Percentiles rank a stretch among this genome's conserved stretches.
Conservation (phyloP, 306 rosid species). For the Myrica gale region DNA sequence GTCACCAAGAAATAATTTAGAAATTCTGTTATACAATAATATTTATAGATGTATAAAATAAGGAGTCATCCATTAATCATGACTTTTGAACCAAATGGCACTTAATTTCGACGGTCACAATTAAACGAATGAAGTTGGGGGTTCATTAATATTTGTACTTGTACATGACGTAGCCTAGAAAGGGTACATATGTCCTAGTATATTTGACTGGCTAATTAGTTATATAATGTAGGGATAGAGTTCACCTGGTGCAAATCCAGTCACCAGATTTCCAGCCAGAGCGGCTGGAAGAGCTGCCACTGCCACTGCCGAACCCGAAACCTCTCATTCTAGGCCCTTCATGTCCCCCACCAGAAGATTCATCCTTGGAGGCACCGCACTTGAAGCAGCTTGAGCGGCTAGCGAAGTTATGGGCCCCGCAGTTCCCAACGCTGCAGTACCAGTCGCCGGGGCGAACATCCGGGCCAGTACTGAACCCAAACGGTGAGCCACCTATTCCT, state of each 20-base stretch:
- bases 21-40: background rate
- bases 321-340: slow-evolving; percentile 51
- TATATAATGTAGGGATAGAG: background rate
- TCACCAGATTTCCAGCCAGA: slow-evolving; percentile 92
- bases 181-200: too few relatives aligned
- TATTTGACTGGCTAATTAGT: too few relatives aligned
- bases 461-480: slow-evolving; percentile 72
- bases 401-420: slow-evolving; percentile 91
- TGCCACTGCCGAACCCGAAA: slow-evolving; percentile 32
- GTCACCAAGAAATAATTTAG: background rate
- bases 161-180: too few relatives aligned
- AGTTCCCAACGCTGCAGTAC: slow-evolving; percentile 73
- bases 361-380: slow-evolving; percentile 81
- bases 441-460: slow-evolving; percentile 92
- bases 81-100: too few relatives aligned
- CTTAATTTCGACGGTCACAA: too few relatives aligned
- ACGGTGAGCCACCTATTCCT: slow-evolving; percentile 45
- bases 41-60: background rate
- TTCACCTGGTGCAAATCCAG: slow-evolving; percentile 80
- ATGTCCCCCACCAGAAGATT: slow-evolving; percentile 34
- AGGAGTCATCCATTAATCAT: background rate
- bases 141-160: too few relatives aligned
- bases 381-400: slow-evolving; percentile 92
- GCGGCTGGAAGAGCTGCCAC: slow-evolving; percentile 46
- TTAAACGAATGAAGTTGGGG: too few relatives aligned